Evolutionary conservation across 2,329 filamentous ascomycete genomes (phyloP), one percentile per base, ranked within the genome.

Genomic region (Aspergillus sclerotialis): DNA sequence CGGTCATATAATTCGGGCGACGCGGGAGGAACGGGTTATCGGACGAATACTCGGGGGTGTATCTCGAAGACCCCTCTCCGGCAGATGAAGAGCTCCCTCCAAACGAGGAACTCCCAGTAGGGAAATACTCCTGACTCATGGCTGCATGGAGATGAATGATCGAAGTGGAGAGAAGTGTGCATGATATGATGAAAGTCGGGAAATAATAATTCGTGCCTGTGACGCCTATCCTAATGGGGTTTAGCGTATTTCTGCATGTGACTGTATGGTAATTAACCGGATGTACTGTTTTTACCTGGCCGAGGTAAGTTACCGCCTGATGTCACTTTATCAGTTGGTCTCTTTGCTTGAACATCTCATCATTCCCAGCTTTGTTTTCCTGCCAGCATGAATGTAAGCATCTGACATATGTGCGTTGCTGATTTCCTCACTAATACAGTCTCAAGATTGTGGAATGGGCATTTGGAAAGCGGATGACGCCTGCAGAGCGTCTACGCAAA

Each of bases 381-480:
- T n/a, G n/a, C n/a, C 33, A 51, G 30, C 32, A 67, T 67, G 63
- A 66, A 67, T 57, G 64, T 66, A 50, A 53, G 58, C 33, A 7
- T 8, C 9, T 29, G 13, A 17, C 7, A 8, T 7, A 16, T 23
- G 2, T 26, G 14, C 30, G 24, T 10, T n/a, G 6, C 16, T 18
- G 17, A 5, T 11, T 15, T 28, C 12, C 27, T 27, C 16, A 33
- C 37, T 49, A 40, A 51, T 36, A 37, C 32, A 36, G 13, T 41
- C 44, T 40, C 46, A 52, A 95, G 86, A 86, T 96, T 59, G 77
- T 98, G 43, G 92, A 98, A 77, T 98, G 92, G 89, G 90, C 90
- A 25, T 98, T 98, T 59, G 92, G 92, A 49, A 96, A 95, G 77
- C 92, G 92, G 65, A 93, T 96, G 78, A 98, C 92, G 72, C 90